These are phyloP conservation scores for Trichophyton rubrum DNA, from an alignment of 2,329 filamentous ascomycete species.

Conservation along the genomic window DNA sequence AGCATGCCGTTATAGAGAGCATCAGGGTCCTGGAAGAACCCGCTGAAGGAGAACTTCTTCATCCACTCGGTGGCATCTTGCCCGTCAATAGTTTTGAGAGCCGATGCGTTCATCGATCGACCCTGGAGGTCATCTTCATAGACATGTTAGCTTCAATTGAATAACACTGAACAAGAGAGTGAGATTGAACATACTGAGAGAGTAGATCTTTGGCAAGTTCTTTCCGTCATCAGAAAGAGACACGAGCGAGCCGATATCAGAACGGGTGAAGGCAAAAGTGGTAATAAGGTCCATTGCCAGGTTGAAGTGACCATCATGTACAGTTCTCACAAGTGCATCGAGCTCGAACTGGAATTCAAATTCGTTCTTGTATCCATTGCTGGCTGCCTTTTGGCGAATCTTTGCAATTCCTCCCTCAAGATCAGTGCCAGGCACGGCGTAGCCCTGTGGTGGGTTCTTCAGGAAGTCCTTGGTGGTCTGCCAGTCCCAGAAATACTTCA, in stretches of 20 bases:
- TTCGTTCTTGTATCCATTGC: conserved; percentile 39
- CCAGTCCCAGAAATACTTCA: conserved; percentile 16
- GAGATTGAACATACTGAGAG: conserved; percentile 8
- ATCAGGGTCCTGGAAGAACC: conserved; percentile 20
- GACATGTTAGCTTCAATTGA: not conserved
- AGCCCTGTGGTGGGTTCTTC: conserved; percentile 38
- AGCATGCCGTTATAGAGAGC: conserved; percentile 25
- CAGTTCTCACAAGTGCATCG: conserved; percentile 40
- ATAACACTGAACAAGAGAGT: not conserved
- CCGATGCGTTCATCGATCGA: conserved; percentile 14
- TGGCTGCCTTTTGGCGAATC: conserved; percentile 34
- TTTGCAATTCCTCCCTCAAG: conserved; percentile 36
- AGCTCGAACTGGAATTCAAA: conserved; percentile 46
- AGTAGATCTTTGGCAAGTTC: conserved; percentile 45
- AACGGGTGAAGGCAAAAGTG: conserved; percentile 41
- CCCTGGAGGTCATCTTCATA: not conserved
- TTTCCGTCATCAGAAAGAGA: conserved; percentile 50
- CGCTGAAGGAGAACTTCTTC: conserved; percentile 14
- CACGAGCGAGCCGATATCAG: conserved; percentile 44
- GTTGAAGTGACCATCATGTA: conserved; percentile 50
- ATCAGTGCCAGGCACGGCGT: conserved; percentile 39
- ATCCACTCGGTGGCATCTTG: conserved; percentile 20
- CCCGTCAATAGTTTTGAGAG: conserved; percentile 22
- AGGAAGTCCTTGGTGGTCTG: conserved; percentile 17
- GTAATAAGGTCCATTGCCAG: conserved; percentile 15